Base-by-base conservation (phyloP, 2,329 filamentous ascomycete species). In the Sporothrix schenckii region DNA sequence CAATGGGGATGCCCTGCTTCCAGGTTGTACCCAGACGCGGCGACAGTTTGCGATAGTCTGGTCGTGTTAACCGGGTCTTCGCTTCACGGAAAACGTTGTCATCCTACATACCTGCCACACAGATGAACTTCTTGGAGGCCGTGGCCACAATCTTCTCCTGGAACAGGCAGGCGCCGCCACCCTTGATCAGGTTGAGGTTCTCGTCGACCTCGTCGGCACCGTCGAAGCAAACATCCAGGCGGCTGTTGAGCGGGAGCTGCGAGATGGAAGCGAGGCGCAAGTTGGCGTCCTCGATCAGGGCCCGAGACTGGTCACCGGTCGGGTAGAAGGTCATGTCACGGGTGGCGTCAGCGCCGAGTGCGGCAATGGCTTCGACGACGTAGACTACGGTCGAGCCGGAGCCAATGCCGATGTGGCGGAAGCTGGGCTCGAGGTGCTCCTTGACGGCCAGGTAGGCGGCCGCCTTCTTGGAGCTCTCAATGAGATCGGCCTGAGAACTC, bases 141-240 rank as follows among this genome's bases (percentile, higher is more conserved):
- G 92, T 88, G 5, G 94, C 94, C 4, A 99, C 94, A 49, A 99
- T 85, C 84, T 99, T 99, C 83, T 99, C 95, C 80, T 98, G 95
- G 83, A 97, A 97, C 70, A 98, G 82, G 81, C 95, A 99, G n/a
- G 93, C 95, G 71, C 95, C 95, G 66, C 95, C 95, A 69, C 95
- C 95, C 83, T 98, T 98, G 83, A 99, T 98, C 78, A 94, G 93
- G 81, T 98, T 99, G 72, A 99, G 82, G 68, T 96, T 92, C 61
- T 92, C 89, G 78, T 99, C 95, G 44, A 99, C 93, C 83, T 99
- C 95, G 79, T 99, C 95, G 4, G 95, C 95, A 69, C 95, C 95
- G 78, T 99, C 95, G 78, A 99, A 99, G 66, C 92, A 92, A 21
- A 98, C 91, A 77, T 98, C 94, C 39, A 99, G 86, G 78, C 89